phyloP scores from a whole-genome alignment of 2,329 filamentous ascomycete species.

The Zasmidium cellare region DNA sequence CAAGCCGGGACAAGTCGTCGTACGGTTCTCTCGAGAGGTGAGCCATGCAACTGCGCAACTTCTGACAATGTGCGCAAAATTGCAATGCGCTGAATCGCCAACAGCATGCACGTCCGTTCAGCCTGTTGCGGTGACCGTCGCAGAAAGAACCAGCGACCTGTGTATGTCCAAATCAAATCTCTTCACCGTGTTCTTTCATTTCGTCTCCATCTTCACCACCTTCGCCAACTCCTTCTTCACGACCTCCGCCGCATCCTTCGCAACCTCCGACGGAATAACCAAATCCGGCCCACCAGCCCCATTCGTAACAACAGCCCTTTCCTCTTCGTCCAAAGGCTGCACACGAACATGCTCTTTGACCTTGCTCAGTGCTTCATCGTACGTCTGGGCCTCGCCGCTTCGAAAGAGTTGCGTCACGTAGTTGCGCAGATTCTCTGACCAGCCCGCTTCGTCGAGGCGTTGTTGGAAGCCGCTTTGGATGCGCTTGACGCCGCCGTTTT shows the following conservation, averaged over 20 bases:
- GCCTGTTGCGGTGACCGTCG: too few relatives aligned
- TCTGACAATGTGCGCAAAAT: not conserved
- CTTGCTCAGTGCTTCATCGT: slow-evolving; percentile 56
- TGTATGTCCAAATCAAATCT: not conserved
- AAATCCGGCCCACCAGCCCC: slow-evolving; percentile 23
- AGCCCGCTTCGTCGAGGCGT: slow-evolving; percentile 58
- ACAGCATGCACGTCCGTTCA: too few relatives aligned
- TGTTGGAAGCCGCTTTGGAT: slow-evolving; percentile 57
- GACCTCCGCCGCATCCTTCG: slow-evolving; percentile 53
- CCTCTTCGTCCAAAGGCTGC: slow-evolving; percentile 29
- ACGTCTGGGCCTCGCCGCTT: slow-evolving; percentile 57
- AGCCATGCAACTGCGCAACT: not conserved
- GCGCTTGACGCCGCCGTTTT: slow-evolving; percentile 52
- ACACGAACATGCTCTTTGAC: slow-evolving; percentile 47
- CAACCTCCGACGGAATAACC: slow-evolving; percentile 40
- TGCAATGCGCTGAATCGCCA: too few relatives aligned
- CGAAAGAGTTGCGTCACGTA: slow-evolving; percentile 59
- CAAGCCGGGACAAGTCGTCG: too few relatives aligned
- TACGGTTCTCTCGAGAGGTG: not conserved
- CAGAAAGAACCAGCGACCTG: too few relatives aligned
- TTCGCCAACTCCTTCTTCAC: slow-evolving; percentile 49
- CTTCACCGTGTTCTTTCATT: not conserved
- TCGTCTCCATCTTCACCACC: slow-evolving; percentile 25
- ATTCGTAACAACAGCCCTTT: slow-evolving; percentile 12
- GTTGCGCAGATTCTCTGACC: slow-evolving; percentile 56